A percentile compares a stretch with the other conserved stretches of the same genome.
phyloP scores from a whole-genome alignment of 257 asterid species.

The Ilex asprella region DNA sequence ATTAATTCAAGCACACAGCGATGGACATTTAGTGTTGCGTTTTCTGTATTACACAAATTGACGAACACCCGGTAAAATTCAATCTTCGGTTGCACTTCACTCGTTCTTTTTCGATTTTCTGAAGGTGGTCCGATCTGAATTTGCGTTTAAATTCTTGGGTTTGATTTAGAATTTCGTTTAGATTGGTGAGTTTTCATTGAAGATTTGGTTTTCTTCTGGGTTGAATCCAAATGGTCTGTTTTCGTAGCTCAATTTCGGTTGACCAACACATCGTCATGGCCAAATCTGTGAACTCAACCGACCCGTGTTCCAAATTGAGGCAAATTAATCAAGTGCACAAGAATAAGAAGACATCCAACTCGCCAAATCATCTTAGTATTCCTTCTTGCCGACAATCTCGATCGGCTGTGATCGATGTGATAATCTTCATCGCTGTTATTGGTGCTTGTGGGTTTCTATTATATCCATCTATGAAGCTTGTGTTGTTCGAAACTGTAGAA shows the following conservation, averaged over 20 bases:
- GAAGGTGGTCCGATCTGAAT: constrained; percentile 27
- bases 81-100: constrained; percentile 26
- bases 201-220: constrained; percentile 18
- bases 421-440: constrained; percentile 69
- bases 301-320: constrained; percentile 45
- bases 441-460: constrained; percentile 59
- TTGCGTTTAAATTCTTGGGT: constrained; percentile 14
- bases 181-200: constrained; percentile 24
- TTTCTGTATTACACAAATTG: too few species aligned
- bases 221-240: constrained; percentile 74
- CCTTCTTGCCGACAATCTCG: constrained; percentile 72
- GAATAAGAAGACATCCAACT: constrained; percentile 25
- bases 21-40: neutral
- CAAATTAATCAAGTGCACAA: constrained; percentile 46
- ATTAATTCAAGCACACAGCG: too few species aligned
- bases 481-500: constrained; percentile 34
- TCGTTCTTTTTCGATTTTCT: constrained; percentile 12
- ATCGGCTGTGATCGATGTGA: constrained; percentile 63
- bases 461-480: constrained; percentile 48
- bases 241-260: constrained; percentile 47
- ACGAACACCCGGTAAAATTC: constrained; percentile 13
- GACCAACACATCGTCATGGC: constrained; percentile 63
- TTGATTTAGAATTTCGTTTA: constrained; percentile 20
- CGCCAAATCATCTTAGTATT: constrained; percentile 38
- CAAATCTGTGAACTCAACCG: constrained; percentile 52